These are phyloP conservation scores for Lentinus brumalis DNA, from an alignment of 768 basidiomycete species.

Conservation along the genomic window DNA sequence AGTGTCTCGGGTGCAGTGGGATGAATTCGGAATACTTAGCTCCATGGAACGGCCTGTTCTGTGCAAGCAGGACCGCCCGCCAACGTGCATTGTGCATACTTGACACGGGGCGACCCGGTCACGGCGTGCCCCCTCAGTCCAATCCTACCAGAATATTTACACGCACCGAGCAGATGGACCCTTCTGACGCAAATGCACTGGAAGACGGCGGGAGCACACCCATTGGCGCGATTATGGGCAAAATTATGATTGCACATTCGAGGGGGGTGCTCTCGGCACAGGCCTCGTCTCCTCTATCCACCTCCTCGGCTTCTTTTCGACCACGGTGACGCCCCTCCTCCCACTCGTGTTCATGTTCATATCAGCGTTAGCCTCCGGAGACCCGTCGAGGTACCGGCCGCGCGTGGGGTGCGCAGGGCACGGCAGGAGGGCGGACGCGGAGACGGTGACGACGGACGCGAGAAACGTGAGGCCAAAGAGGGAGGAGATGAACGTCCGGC, in stretches of 20 bases:
- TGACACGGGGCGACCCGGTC: no score
- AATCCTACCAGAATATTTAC: no score
- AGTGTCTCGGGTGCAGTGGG: no score
- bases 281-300: slow-evolving; percentile 77
- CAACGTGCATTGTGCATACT: no score
- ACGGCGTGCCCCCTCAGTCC: no score
- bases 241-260: slow-evolving; percentile 12
- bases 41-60: no score
- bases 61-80: no score
- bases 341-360: slow-evolving; percentile 24
- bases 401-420: slow-evolving; percentile 71
- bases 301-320: slow-evolving; percentile 66
- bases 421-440: slow-evolving; percentile 75
- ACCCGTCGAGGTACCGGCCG: slow-evolving; percentile 58
- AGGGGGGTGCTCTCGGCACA: slow-evolving; percentile 12
- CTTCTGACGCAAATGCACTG: no score
- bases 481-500: slow-evolving; percentile 73
- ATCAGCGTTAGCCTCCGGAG: slow-evolving; percentile 39
- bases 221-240: no score
- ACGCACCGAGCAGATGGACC: no score
- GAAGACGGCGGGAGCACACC: no score
- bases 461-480: slow-evolving; percentile 82
- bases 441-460: slow-evolving; percentile 77
- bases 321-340: slow-evolving; percentile 35
- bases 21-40: no score